Evolutionary conservation across 1,139 yeast species (phyloP).

Genomic region (Geotrichum reessii): DNA sequence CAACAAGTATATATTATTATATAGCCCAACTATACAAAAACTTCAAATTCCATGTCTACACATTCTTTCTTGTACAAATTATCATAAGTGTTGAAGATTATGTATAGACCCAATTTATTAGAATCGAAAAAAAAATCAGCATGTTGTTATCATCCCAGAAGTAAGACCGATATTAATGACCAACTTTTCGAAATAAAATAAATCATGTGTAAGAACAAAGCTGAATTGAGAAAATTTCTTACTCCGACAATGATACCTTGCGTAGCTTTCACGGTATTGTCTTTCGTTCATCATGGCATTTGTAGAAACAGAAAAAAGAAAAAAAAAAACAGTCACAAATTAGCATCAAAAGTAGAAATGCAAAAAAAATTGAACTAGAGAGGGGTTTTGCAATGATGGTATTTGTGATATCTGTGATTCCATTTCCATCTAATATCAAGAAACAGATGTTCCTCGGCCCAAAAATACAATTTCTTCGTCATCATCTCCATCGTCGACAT

Average conservation of each 20-base stretch:
- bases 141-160: too few species aligned
- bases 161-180: too few species aligned
- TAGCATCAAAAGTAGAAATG: not conserved
- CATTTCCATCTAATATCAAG: not conserved
- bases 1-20: too few species aligned
- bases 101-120: too few species aligned
- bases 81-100: too few species aligned
- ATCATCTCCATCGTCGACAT: slow-evolving; percentile 9
- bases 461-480: slow-evolving; percentile 19
- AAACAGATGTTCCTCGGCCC: slow-evolving; percentile 12
- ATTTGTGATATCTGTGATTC: not conserved
- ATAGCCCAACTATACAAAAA: too few species aligned
- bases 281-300: not conserved
- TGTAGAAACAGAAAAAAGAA: too few species aligned
- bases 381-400: not conserved
- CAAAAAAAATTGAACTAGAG: not conserved
- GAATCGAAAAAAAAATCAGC: too few species aligned
- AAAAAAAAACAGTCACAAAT: not conserved
- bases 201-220: not conserved
- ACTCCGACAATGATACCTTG: not conserved
- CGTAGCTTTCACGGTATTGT: not conserved
- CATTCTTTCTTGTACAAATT: too few species aligned
- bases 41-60: too few species aligned
- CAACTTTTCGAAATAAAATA: too few species aligned
- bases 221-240: not conserved